These are phyloP conservation scores for Venturia asperata DNA, from an alignment of 2,329 filamentous ascomycete genomes.

Conservation along the genomic window DNA sequence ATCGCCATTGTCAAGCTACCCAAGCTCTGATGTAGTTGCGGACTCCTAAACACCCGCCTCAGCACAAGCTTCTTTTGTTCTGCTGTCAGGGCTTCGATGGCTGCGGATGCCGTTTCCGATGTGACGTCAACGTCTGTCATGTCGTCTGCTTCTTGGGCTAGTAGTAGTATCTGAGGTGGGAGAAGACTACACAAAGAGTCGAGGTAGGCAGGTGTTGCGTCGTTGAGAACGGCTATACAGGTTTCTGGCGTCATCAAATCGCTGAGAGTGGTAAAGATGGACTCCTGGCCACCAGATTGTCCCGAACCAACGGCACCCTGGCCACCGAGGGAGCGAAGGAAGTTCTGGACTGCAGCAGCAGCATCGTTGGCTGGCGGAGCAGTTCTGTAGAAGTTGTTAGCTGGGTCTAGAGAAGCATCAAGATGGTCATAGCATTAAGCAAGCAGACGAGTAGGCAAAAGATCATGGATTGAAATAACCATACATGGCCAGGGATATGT, in stretches of 20 bases:
- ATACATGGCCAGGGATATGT: background rate
- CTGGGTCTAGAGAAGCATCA: constrained; percentile 35
- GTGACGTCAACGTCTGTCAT: constrained; percentile 51
- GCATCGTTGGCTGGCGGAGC: constrained; percentile 51
- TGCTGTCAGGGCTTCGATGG: constrained; percentile 63
- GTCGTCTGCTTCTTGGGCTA: constrained; percentile 60
- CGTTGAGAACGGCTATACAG: constrained; percentile 71
- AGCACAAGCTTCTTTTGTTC: constrained; percentile 75
- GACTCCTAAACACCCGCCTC: constrained; percentile 74
- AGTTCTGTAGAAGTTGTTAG: constrained; percentile 29
- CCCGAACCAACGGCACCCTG: constrained; percentile 43
- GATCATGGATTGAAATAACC: constrained; percentile 12
- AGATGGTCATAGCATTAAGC: background rate
- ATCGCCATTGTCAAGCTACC: constrained; percentile 80
- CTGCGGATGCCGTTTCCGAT: constrained; percentile 51
- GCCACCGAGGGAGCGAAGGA: constrained; percentile 67
- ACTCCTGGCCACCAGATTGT: constrained; percentile 44
- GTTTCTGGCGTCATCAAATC: constrained; percentile 74
- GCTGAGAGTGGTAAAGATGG: constrained; percentile 72
- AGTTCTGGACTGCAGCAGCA: constrained; percentile 74
- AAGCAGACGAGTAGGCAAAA: background rate
- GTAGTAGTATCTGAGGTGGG: constrained; percentile 63
- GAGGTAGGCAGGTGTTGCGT: constrained; percentile 55
- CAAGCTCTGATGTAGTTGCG: constrained; percentile 84
- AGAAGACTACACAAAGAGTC: constrained; percentile 71